Conservation (phyloP, 345 rosid species). For the Abelmoschus esculentus region DNA sequence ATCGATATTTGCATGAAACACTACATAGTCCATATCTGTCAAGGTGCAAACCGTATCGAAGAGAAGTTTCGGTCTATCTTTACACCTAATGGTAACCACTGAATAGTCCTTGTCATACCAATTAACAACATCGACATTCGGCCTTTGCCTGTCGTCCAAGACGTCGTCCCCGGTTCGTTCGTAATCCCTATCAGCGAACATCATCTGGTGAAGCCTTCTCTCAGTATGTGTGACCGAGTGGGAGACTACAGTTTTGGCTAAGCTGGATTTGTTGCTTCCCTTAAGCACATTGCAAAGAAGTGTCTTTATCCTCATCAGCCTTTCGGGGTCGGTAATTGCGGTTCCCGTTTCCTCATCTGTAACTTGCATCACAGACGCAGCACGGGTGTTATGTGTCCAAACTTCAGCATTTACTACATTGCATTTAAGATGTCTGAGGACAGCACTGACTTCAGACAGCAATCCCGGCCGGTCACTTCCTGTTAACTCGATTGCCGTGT, state of each 20-base stretch:
- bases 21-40: slow-evolving; percentile 91
- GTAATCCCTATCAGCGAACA: slow-evolving; percentile 95
- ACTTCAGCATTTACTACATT: slow-evolving; percentile 73
- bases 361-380: slow-evolving; percentile 88
- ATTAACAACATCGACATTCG: slow-evolving; percentile 69
- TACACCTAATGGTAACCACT: slow-evolving; percentile 65
- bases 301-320: slow-evolving; percentile 51
- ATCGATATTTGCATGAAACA: slow-evolving; percentile 39
- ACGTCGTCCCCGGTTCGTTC: slow-evolving; percentile 39
- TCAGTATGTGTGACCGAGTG: slow-evolving; percentile 59
- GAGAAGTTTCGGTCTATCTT: slow-evolving; percentile 89
- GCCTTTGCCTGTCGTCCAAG: slow-evolving; percentile 54
- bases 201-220: slow-evolving; percentile 96
- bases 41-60: slow-evolving; percentile 82
- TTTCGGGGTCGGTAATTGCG: slow-evolving; percentile 57
- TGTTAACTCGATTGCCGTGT: slow-evolving; percentile 70
- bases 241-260: slow-evolving; percentile 66
- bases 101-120: slow-evolving; percentile 84
- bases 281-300: slow-evolving; percentile 69
- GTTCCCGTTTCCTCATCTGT: slow-evolving; percentile 61
- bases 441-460: slow-evolving; percentile 85
- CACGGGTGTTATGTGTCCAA: slow-evolving; percentile 92
- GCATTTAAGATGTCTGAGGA: slow-evolving; percentile 75
- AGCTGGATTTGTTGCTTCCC: slow-evolving; percentile 61
- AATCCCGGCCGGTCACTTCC: slow-evolving; percentile 90